Conservation (phyloP, 129 eudicot species). For the Saussurea involucrata region DNA sequence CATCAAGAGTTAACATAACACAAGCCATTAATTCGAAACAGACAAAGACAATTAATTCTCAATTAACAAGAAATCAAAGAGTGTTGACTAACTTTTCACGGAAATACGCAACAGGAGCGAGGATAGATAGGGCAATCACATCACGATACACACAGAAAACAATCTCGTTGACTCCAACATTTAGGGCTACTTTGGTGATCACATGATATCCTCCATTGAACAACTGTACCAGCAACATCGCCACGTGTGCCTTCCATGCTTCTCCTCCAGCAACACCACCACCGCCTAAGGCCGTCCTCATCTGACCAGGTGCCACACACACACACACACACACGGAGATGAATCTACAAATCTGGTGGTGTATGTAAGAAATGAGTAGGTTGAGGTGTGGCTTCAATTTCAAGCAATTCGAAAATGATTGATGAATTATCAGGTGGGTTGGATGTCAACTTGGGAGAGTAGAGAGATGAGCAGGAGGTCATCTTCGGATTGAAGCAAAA, state of each 20-base stretch:
- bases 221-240: slow-evolving; percentile 68
- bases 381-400: neutral
- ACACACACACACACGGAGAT: neutral
- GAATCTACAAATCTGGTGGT: neutral
- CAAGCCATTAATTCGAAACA: neutral
- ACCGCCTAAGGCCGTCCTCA: slow-evolving; percentile 25
- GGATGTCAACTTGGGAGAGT: neutral
- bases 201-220: slow-evolving; percentile 88
- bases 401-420: neutral
- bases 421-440: neutral
- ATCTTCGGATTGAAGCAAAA: neutral
- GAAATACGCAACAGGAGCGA: slow-evolving; percentile 68
- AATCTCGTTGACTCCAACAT: slow-evolving; percentile 70
- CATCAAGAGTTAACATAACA: neutral
- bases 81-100: slow-evolving; percentile 51
- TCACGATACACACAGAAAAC: slow-evolving; percentile 79
- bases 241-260: slow-evolving; percentile 62
- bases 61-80: neutral
- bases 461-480: neutral
- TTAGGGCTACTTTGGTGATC: slow-evolving; percentile 76
- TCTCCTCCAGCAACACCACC: slow-evolving; percentile 26
- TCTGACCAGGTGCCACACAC: neutral
- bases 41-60: neutral
- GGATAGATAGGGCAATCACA: slow-evolving; percentile 69
- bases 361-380: neutral